Percentiles rank a stretch among this genome's conserved stretches.
These are phyloP conservation scores for Harringtonia aguacate DNA, from an alignment of 2,329 filamentous ascomycete genomes.

Conservation along the genomic window DNA sequence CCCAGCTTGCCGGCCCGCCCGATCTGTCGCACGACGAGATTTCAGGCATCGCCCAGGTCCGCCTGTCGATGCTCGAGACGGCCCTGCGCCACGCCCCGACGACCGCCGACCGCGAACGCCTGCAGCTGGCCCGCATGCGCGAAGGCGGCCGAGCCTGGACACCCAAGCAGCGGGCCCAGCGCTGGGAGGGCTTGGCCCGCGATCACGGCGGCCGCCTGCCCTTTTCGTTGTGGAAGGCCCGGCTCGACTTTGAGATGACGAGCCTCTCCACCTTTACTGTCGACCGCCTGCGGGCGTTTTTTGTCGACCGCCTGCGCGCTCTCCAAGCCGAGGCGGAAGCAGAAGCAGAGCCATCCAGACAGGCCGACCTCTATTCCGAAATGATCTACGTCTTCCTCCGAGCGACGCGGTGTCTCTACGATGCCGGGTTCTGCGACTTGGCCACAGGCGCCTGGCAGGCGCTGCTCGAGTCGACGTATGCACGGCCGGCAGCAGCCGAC, in stretches of 20 bases:
- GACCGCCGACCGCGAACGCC: conserved; percentile 39
- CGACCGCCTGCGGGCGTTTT: conserved; percentile 50
- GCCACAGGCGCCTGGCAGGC: conserved; percentile 77
- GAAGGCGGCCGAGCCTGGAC: conserved; percentile 72
- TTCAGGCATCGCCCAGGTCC: conserved; percentile 65
- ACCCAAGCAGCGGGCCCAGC: conserved; percentile 42
- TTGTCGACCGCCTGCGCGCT: conserved; percentile 44
- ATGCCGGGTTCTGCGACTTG: conserved; percentile 69
- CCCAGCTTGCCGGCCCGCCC: no score
- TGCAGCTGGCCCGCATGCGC: conserved; percentile 60
- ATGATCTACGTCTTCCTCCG: conserved; percentile 64
- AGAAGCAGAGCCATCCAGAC: conserved; percentile 6
- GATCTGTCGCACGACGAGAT: conserved; percentile 48
- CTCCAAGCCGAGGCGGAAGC: conserved; percentile 8
- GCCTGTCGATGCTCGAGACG: conserved; percentile 68
- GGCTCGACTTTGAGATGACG: conserved; percentile 63
- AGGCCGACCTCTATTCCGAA: conserved; percentile 16
- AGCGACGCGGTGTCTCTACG: conserved; percentile 60
- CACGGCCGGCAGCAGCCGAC: conserved; percentile 31
- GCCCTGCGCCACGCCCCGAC: conserved; percentile 49
- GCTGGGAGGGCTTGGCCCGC: conserved; percentile 41
- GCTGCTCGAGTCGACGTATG: conserved; percentile 60
- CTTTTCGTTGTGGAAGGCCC: conserved; percentile 60
- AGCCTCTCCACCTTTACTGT: conserved; percentile 57
- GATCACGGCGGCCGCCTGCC: conserved; percentile 39